Base-by-base conservation (phyloP, 805 yeast species). In the Candida mattraensis region DNA sequence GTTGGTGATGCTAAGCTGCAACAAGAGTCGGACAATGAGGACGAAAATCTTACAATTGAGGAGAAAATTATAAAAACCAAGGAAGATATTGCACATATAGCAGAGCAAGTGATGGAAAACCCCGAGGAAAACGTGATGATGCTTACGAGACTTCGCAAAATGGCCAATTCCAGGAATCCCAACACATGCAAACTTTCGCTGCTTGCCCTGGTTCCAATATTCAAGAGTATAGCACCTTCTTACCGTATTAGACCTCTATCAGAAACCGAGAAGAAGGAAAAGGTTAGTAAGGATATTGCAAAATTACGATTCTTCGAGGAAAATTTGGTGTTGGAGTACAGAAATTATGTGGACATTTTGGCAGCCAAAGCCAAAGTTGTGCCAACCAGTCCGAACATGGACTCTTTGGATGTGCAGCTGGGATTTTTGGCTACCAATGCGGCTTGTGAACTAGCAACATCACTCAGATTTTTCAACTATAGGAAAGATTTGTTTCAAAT, bases 141-240 rank as follows among this genome's bases (percentile, higher is more conserved):
- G 18, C 65, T 89, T 9, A 71, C 83, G 2, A 76, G 89, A 54
- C 67, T 85, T 32, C 66, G 85, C 35, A 77, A 72, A 48, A 83
- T 84, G 87, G 70, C 86, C 0, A 72, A 67, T 39, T 81, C 93
- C 2, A 74, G 72, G 47, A 80, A 83, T 47, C 67, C 75, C 37
- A 82, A 73, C 51, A 79, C 85, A 2, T 66, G 79, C 23, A 83
- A 84, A 59, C 67, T 88, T 35, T 74, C 96, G 0, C 64, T 88
- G 42, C 64, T 87, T 44, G 82, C 98, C 0, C 70, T 89, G 42
- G 82, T 87, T 3, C 87, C 94, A 0, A 85, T 87, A 3, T 87
- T 87, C 70, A 87, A 86, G 50, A 74, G 83, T 37, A 74, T 93
- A 30, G 80, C 93, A 1, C 99, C 99, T 2, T 82, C 93, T 6